phyloP scores from a whole-genome alignment of 1,284 basidiomycete genomes.

The Meripilus lineatus region DNA sequence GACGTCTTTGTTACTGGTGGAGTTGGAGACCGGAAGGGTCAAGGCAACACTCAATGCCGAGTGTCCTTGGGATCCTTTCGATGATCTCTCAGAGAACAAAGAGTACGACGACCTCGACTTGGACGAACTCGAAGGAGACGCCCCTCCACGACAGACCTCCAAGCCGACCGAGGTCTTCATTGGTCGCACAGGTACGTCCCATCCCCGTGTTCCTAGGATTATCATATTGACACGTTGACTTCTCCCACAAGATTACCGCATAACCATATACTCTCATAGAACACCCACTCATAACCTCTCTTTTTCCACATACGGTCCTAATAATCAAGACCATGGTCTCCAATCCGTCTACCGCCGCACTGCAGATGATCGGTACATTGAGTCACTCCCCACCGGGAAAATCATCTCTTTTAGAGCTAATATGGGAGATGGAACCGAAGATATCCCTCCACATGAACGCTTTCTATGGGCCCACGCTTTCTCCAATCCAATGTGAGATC shows the following conservation, averaged over 20 bases:
- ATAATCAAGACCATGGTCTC: slow-evolving; percentile 64
- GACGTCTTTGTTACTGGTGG: slow-evolving; percentile 74
- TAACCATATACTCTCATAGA: slow-evolving; percentile 49
- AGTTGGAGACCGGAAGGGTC: slow-evolving; percentile 78
- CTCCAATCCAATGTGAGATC: slow-evolving; percentile 47
- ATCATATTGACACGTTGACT: background rate
- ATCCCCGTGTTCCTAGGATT: background rate
- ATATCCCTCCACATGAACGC: slow-evolving; percentile 30
- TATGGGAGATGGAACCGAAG: slow-evolving; percentile 21
- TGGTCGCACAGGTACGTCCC: slow-evolving; percentile 70
- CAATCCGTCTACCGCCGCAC: slow-evolving; percentile 68
- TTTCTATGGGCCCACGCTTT: slow-evolving; percentile 59
- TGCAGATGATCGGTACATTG: slow-evolving; percentile 72
- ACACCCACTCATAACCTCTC: slow-evolving; percentile 68
- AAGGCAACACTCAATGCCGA: slow-evolving; percentile 75
- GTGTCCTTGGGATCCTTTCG: slow-evolving; percentile 70
- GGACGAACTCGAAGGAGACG: slow-evolving; percentile 66
- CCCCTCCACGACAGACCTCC: slow-evolving; percentile 32
- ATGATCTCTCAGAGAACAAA: slow-evolving; percentile 42
- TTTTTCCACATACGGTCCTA: slow-evolving; percentile 82
- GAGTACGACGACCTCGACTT: slow-evolving; percentile 40
- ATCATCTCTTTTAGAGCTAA: slow-evolving; percentile 62
- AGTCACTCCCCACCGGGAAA: slow-evolving; percentile 71
- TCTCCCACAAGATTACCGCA: slow-evolving; percentile 55
- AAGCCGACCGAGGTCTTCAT: slow-evolving; percentile 65